These are phyloP conservation scores for Gonapodya sp. DNA, from an alignment of 192 early-diverging fungal species.

Conservation along the genomic window DNA sequence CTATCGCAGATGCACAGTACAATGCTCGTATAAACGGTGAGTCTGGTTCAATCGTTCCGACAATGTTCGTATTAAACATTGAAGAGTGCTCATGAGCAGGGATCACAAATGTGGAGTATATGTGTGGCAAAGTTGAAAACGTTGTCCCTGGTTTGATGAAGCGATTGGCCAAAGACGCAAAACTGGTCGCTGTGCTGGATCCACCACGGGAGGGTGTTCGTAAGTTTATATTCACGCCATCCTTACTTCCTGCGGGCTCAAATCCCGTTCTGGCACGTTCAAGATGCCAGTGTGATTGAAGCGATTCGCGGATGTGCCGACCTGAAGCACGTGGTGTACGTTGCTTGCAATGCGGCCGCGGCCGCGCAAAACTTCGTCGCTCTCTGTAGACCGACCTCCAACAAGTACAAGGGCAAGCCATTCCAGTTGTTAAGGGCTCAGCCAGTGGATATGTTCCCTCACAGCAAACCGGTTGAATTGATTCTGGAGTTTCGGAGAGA, in stretches of 20 bases:
- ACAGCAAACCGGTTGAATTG: constrained; percentile 57
- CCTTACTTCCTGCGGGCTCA: background rate
- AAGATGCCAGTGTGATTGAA: constrained; percentile 44
- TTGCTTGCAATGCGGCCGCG: constrained; percentile 55
- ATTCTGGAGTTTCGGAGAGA: constrained; percentile 55
- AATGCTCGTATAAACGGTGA: constrained; percentile 49
- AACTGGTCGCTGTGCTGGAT: constrained; percentile 64
- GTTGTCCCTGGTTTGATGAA: constrained; percentile 25
- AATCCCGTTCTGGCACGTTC: background rate
- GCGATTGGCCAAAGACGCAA: constrained; percentile 27
- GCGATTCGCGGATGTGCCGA: constrained; percentile 42
- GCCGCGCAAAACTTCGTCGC: constrained; percentile 53
- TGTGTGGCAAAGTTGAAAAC: constrained; percentile 53
- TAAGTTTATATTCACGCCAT: constrained; percentile 9
- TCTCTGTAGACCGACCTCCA: constrained; percentile 58
- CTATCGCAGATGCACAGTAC: constrained; percentile 60
- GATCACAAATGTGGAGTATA: constrained; percentile 48
- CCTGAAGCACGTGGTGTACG: constrained; percentile 52
- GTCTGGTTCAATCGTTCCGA: background rate
- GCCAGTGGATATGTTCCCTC: constrained; percentile 68
- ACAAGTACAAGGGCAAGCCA: constrained; percentile 40
- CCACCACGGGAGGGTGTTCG: constrained; percentile 45
- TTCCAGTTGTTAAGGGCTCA: constrained; percentile 50
- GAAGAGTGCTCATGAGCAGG: constrained; percentile 3
- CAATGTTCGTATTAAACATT: background rate